phyloP scores from a whole-genome alignment of 352 stramenopile genomes.

The Thalassiosira hispida region DNA sequence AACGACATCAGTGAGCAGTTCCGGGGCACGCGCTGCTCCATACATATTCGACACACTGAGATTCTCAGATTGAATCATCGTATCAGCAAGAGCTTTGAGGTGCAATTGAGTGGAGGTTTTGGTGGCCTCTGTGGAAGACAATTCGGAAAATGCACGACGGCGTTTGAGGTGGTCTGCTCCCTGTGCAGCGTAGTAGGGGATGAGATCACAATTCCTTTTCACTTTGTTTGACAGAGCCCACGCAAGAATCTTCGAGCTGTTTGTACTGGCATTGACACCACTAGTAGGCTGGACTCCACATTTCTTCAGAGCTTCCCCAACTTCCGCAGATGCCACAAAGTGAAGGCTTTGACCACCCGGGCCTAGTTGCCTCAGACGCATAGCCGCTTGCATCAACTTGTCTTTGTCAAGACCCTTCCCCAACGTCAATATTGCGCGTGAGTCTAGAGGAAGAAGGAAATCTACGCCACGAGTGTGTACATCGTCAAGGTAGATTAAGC shows the following conservation, averaged over 20 bases:
- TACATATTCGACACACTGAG: conserved; percentile 2
- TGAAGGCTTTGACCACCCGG: conserved; percentile 1
- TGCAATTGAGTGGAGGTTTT: background rate
- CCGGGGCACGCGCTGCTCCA: too few relatives aligned
- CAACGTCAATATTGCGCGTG: conserved; percentile 9
- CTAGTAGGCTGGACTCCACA: background rate
- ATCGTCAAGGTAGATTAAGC: background rate
- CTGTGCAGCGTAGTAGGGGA: conserved; percentile 13
- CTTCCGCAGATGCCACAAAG: conserved; percentile 12
- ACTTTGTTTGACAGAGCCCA: conserved; percentile 8
- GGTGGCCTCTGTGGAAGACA: background rate
- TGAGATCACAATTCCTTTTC: conserved; percentile 6
- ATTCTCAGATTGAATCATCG: background rate
- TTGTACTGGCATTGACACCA: background rate
- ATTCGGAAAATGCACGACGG: background rate
- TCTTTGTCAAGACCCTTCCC: conserved; percentile 5
- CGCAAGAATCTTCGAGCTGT: background rate
- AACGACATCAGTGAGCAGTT: background rate
- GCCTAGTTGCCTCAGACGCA: conserved; percentile 1
- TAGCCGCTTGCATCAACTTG: conserved; percentile 8
- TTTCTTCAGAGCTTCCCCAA: background rate
- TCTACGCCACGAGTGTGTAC: background rate
- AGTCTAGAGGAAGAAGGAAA: conserved; percentile 12
- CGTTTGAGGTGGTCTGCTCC: background rate
- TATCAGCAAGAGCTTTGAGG: background rate